phyloP scores from a whole-genome alignment of 2,329 filamentous ascomycete species.

The Fusarium kyushuense region DNA sequence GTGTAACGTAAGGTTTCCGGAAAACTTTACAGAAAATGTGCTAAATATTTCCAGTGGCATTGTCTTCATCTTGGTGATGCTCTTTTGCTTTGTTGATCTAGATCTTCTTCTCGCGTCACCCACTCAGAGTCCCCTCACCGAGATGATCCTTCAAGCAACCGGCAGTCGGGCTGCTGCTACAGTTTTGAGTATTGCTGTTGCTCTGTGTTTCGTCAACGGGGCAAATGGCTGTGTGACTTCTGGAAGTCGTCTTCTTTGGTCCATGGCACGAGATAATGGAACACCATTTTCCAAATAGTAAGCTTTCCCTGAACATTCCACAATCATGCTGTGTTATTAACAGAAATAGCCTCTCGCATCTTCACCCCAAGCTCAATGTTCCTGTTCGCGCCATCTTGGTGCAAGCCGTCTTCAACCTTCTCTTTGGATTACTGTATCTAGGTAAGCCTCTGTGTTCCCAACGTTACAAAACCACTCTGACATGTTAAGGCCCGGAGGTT shows the following conservation, averaged over 20 bases:
- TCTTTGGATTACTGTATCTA: slow-evolving; percentile 60
- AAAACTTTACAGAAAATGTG: fast-evolving
- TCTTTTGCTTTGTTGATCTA: slow-evolving; percentile 57
- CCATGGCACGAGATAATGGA: slow-evolving; percentile 61
- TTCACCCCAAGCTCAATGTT: slow-evolving; percentile 55
- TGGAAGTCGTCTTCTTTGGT: slow-evolving; percentile 58
- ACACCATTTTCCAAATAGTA: slow-evolving; percentile 50
- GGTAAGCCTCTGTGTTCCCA: slow-evolving; percentile 24
- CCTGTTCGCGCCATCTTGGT: slow-evolving; percentile 57
- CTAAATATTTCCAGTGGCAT: slow-evolving; percentile 46
- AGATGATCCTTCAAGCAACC: slow-evolving; percentile 59
- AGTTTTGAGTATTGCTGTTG: slow-evolving; percentile 56
- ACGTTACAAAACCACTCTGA: background rate
- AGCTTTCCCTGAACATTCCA: background rate
- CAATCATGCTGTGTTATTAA: background rate
- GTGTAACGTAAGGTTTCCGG: slow-evolving; percentile 52
- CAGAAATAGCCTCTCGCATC: slow-evolving; percentile 48
- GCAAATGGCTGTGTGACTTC: slow-evolving; percentile 59
- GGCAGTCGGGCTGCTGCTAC: slow-evolving; percentile 55
- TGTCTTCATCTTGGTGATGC: slow-evolving; percentile 57
- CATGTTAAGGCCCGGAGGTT: slow-evolving; percentile 52
- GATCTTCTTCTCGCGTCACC: slow-evolving; percentile 51
- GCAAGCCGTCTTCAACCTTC: slow-evolving; percentile 57
- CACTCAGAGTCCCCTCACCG: slow-evolving; percentile 60
- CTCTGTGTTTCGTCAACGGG: slow-evolving; percentile 60